phyloP scores from a whole-genome alignment of 2,329 filamentous ascomycete genomes.

The Cercospora zeae-maydis region DNA sequence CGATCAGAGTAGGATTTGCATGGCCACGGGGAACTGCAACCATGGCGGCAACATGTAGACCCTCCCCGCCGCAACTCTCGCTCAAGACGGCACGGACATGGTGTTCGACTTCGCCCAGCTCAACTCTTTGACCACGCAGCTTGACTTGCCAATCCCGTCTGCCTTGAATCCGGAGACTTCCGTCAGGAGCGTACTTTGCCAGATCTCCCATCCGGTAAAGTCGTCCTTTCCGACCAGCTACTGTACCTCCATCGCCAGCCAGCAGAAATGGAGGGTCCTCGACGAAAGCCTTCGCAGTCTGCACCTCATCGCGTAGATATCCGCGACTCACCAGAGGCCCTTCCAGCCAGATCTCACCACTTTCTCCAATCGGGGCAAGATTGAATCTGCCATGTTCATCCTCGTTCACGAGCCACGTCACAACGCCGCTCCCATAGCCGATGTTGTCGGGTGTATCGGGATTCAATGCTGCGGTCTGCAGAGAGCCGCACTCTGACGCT shows the following conservation, averaged over 20 bases:
- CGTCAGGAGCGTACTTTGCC: conserved; percentile 37
- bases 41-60: background rate
- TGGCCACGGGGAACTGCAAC: background rate
- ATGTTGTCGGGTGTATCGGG: background rate
- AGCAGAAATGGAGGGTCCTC: conserved; percentile 17
- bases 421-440: background rate
- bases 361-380: conserved; percentile 14
- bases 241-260: background rate
- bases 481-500: conserved; percentile 1
- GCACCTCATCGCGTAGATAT: conserved; percentile 39
- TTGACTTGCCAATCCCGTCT: conserved; percentile 74
- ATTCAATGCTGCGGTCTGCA: background rate
- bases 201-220: conserved; percentile 27
- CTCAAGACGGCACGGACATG: conserved; percentile 12
- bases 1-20: background rate
- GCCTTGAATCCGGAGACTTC: conserved; percentile 54
- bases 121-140: conserved; percentile 70
- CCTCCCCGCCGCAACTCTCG: background rate
- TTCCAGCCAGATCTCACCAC: conserved; percentile 47
- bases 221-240: conserved; percentile 41
- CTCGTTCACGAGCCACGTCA: conserved; percentile 19
- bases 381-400: conserved; percentile 12
- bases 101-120: conserved; percentile 68
- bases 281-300: conserved; percentile 33
- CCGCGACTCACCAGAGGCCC: conserved; percentile 46